Evolutionary conservation across 495 filamentous ascomycete species (phyloP).

Genomic region (Trichoderma gamsii): DNA sequence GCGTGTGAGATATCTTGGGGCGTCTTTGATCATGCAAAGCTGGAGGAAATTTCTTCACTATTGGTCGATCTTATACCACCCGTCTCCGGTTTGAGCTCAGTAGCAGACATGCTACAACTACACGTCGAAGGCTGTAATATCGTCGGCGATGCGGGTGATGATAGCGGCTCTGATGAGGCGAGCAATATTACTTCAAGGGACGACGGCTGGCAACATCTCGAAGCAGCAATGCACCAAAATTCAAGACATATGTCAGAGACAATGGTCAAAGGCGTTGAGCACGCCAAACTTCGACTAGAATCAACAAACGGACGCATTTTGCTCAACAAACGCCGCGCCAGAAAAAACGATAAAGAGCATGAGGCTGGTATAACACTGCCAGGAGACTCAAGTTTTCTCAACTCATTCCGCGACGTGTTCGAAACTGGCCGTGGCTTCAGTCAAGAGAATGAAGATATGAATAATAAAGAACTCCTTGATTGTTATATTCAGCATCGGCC

Average conservation of each 20-base stretch:
- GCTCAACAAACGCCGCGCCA: background rate
- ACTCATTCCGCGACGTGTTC: background rate
- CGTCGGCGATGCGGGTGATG: background rate
- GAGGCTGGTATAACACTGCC: background rate
- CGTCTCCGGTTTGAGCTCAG: background rate
- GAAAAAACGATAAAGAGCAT: background rate
- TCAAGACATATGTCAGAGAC: background rate
- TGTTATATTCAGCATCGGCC: background rate
- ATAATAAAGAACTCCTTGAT: background rate
- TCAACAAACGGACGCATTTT: background rate
- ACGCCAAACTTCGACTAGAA: background rate
- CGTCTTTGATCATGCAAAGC: background rate
- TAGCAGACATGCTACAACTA: background rate
- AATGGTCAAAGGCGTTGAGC: background rate
- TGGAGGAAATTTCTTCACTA: background rate
- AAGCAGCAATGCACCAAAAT: background rate
- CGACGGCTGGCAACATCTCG: background rate
- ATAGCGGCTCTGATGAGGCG: background rate
- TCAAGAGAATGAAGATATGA: background rate
- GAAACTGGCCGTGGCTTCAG: background rate
- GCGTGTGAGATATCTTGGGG: background rate
- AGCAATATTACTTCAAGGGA: background rate
- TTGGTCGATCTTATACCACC: background rate
- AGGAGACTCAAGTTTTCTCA: background rate
- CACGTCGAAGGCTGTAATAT: background rate